A percentile compares a stretch with the other conserved stretches of the same genome.
These are phyloP conservation scores for Kickxella alabastrina DNA, from an alignment of 192 early-diverging fungal genomes.

Conservation along the genomic window DNA sequence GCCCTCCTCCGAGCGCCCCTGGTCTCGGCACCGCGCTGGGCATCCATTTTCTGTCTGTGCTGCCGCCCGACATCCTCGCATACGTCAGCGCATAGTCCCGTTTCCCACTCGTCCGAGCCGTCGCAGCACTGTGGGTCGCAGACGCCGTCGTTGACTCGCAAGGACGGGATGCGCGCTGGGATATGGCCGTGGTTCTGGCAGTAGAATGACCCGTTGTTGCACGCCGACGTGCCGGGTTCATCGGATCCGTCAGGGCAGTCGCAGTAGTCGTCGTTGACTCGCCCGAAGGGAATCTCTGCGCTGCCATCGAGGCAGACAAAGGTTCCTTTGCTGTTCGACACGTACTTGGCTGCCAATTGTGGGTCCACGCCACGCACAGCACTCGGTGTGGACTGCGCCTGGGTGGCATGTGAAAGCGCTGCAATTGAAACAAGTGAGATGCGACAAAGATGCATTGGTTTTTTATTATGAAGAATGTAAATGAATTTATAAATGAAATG, in stretches of 20 bases:
- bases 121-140: constrained; percentile 97
- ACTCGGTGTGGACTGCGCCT: not conserved
- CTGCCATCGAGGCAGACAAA: constrained; percentile 77
- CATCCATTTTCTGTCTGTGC: constrained; percentile 17
- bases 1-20: constrained; percentile 14
- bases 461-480: too few relatives aligned
- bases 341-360: constrained; percentile 9
- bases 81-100: constrained; percentile 65
- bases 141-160: constrained; percentile 88
- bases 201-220: constrained; percentile 72
- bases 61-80: constrained; percentile 63
- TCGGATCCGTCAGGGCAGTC: constrained; percentile 94
- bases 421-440: not conserved
- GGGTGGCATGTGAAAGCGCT: not conserved
- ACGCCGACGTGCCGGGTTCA: constrained; percentile 95
- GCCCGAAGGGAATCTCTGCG: constrained; percentile 59
- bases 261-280: constrained; percentile 97
- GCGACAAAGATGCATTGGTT: not conserved
- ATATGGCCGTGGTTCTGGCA: constrained; percentile 78
- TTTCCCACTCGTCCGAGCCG: constrained; percentile 82
- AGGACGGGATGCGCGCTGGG: constrained; percentile 60
- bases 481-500: too few relatives aligned
- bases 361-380: constrained; percentile 37
- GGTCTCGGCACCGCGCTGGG: constrained; percentile 5
- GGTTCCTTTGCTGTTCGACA: constrained; percentile 10